Evolutionary conservation across 768 basidiomycete genomes (phyloP).

Genomic region (Russula compacta): DNA sequence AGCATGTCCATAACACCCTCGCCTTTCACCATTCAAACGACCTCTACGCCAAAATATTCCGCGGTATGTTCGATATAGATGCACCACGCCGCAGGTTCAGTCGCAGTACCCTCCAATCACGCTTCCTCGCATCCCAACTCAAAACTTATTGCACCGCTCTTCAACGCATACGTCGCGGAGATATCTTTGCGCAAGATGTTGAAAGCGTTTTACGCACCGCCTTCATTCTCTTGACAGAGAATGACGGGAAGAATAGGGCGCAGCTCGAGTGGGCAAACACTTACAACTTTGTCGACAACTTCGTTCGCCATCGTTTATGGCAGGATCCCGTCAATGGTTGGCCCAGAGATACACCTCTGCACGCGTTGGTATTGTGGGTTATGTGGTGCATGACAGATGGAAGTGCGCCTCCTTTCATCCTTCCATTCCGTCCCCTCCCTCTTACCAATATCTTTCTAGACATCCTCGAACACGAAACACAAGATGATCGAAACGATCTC

Average conservation of each 20-base stretch:
- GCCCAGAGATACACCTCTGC: conserved; percentile 43
- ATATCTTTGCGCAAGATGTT: conserved; percentile 25
- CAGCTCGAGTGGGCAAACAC: conserved; percentile 48
- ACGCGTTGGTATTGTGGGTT: conserved; percentile 51
- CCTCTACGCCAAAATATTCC: conserved; percentile 49
- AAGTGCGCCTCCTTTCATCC: conserved; percentile 30
- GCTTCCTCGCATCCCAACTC: conserved; percentile 33
- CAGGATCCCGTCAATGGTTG: conserved; percentile 39
- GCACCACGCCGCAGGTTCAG: conserved; percentile 46
- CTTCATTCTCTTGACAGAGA: conserved; percentile 52
- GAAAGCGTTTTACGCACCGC: conserved; percentile 38
- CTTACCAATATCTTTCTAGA: conserved; percentile 13
- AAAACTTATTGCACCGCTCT: conserved; percentile 30
- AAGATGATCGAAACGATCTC: conserved; percentile 25
- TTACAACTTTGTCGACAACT: conserved; percentile 36
- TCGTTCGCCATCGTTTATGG: conserved; percentile 41
- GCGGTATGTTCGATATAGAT: conserved; percentile 44
- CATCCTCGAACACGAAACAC: conserved; percentile 25
- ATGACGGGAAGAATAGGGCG: conserved; percentile 54
- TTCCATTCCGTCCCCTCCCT: background rate
- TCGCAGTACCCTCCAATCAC: conserved; percentile 30
- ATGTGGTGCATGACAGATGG: conserved; percentile 51
- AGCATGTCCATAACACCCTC: conserved; percentile 32
- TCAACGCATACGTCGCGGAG: conserved; percentile 25
- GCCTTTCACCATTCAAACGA: conserved; percentile 24